phyloP scores from a whole-genome alignment of 2,329 filamentous ascomycete species.

The Blumeria graminis region DNA sequence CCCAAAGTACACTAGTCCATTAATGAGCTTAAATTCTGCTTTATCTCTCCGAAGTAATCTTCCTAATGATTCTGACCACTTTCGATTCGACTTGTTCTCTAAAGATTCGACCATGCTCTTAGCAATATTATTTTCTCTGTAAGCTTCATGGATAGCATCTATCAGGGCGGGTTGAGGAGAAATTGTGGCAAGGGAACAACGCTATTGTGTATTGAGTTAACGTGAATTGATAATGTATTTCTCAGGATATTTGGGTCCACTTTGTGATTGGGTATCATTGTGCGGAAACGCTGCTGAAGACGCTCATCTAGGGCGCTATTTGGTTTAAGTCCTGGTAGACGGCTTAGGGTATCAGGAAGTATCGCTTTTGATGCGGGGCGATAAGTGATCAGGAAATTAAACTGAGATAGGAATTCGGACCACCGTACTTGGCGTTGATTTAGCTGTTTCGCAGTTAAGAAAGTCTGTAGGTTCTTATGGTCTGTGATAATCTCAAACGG shows the following conservation, averaged over 20 bases:
- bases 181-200: background rate
- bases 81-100: background rate
- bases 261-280: background rate
- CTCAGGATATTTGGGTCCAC: background rate
- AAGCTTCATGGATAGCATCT: background rate
- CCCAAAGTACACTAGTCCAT: background rate
- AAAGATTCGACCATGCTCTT: background rate
- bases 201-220: background rate
- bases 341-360: background rate
- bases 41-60: background rate
- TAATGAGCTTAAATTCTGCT: background rate
- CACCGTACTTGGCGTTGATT: too few relatives aligned
- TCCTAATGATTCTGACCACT: background rate
- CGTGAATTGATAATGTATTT: background rate
- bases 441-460: background rate
- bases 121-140: background rate
- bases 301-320: background rate
- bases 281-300: background rate
- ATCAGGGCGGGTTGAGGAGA: background rate
- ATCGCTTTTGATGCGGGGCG: background rate
- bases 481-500: background rate
- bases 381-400: too few relatives aligned
- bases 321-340: background rate
- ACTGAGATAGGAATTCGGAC: too few relatives aligned
- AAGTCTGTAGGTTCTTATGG: background rate